Conservation (phyloP, 768 basidiomycete genomes). For the Tephrocybe sp. region DNA sequence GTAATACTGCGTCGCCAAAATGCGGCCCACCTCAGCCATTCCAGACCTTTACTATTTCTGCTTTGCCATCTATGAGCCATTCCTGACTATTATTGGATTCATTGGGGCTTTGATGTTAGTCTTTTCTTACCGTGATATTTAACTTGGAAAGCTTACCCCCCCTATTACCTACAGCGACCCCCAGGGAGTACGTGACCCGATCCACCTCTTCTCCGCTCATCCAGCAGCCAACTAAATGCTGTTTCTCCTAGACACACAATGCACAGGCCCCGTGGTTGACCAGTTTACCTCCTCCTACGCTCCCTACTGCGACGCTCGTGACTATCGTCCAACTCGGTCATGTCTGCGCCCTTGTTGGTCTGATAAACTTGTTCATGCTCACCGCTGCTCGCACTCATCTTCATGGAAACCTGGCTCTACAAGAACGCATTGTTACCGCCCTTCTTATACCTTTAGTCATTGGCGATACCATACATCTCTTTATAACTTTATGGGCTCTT, state of each 20-base stretch:
- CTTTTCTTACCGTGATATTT: background rate
- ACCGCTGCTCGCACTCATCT: slow-evolving; percentile 60
- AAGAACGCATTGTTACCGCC: slow-evolving; percentile 68
- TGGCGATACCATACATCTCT: slow-evolving; percentile 66
- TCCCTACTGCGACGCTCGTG: slow-evolving; percentile 63
- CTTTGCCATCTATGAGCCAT: slow-evolving; percentile 75
- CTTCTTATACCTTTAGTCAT: slow-evolving; percentile 66
- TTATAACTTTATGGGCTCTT: slow-evolving; percentile 70
- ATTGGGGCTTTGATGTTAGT: slow-evolving; percentile 55
- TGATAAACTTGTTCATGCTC: slow-evolving; percentile 68
- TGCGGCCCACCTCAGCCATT: slow-evolving; percentile 57
- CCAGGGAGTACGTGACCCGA: slow-evolving; percentile 43
- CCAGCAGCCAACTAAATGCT: background rate
- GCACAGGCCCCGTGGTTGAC: slow-evolving; percentile 72
- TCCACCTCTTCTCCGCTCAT: slow-evolving; percentile 4
- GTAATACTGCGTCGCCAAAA: slow-evolving; percentile 18
- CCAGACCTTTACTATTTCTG: slow-evolving; percentile 71
- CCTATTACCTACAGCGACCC: slow-evolving; percentile 51
- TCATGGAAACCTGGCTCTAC: slow-evolving; percentile 52
- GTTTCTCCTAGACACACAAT: slow-evolving; percentile 56
- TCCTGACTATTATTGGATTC: slow-evolving; percentile 61
- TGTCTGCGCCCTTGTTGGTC: slow-evolving; percentile 70
- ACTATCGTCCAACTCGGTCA: slow-evolving; percentile 76
- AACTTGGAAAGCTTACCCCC: slow-evolving; percentile 5
- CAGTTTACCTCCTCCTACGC: slow-evolving; percentile 41